These are phyloP conservation scores for Mortierella sp. DNA, from an alignment of 371 early-diverging fungal genomes.

Conservation along the genomic window DNA sequence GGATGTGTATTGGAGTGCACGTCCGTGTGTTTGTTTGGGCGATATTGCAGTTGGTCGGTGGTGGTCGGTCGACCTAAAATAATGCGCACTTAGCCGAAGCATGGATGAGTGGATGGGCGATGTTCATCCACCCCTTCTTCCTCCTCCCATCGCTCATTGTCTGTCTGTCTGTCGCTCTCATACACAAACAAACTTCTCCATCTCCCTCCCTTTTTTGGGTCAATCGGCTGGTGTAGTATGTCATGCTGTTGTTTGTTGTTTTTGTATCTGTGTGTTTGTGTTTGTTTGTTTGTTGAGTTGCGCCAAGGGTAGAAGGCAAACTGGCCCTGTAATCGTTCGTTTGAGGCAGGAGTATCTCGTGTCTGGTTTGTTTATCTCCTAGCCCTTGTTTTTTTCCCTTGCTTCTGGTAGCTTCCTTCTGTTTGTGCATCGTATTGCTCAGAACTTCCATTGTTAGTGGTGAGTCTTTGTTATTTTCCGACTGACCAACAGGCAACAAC, in stretches of 20 bases:
- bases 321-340: neutral
- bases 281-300: conserved; percentile 1
- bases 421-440: neutral
- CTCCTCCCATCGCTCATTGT: neutral
- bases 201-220: neutral
- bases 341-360: neutral
- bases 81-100: neutral
- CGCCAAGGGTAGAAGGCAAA: neutral
- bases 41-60: neutral
- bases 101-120: neutral
- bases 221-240: neutral
- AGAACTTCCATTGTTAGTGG: neutral
- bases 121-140: neutral
- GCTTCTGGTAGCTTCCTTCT: neutral
- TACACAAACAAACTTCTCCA: neutral
- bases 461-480: neutral
- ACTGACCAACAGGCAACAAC: neutral
- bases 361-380: conserved; percentile 1
- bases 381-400: neutral
- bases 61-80: conserved; percentile 1
- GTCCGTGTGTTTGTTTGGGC: conserved; percentile 6
- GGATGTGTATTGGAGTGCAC: neutral
- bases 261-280: neutral
- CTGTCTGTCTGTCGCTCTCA: neutral
- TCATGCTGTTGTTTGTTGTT: neutral